A percentile compares a stretch with the other conserved stretches of the same genome.
Evolutionary conservation across 495 filamentous ascomycete species (phyloP).

Genomic region (Penicillium goetzii): DNA sequence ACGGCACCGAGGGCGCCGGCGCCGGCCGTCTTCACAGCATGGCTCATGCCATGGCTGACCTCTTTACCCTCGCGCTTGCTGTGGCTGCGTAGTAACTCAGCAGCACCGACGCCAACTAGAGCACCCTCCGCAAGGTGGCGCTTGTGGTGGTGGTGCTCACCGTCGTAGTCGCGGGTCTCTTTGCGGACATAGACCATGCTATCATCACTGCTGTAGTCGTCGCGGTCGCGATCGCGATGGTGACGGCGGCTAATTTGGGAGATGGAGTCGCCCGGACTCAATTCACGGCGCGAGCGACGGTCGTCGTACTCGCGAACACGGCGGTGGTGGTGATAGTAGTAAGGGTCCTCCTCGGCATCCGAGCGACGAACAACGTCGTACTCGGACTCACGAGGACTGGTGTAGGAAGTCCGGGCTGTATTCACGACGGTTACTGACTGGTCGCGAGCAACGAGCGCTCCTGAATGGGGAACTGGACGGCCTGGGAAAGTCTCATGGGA

Average conservation of each 20-base stretch:
- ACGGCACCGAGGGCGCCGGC: conserved; percentile 82
- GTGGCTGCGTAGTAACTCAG: conserved; percentile 73
- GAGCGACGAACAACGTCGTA: conserved; percentile 72
- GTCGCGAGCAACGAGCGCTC: conserved; percentile 71
- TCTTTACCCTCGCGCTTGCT: conserved; percentile 61
- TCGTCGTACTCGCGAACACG: conserved; percentile 58
- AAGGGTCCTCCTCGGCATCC: conserved; percentile 55
- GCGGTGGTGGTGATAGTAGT: conserved; percentile 69
- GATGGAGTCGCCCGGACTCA: conserved; percentile 62
- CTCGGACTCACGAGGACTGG: conserved; percentile 65
- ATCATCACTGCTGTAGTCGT: conserved; percentile 64
- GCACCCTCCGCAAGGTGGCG: conserved; percentile 88
- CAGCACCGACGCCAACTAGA: conserved; percentile 74
- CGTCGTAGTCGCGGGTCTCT: conserved; percentile 57
- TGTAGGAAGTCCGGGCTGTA: conserved; percentile 70
- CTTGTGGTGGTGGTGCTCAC: conserved; percentile 64
- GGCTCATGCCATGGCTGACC: conserved; percentile 60
- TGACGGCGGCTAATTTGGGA: conserved; percentile 54
- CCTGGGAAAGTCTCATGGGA: conserved; percentile 70
- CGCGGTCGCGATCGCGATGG: conserved; percentile 33
- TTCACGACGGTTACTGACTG: conserved; percentile 71
- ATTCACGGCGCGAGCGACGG: conserved; percentile 54
- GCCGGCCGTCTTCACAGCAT: conserved; percentile 74
- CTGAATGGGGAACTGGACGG: conserved; percentile 48
- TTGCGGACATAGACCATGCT: conserved; percentile 63